phyloP scores from a whole-genome alignment of 2,329 filamentous ascomycete species.

The Fusarium globosum region DNA sequence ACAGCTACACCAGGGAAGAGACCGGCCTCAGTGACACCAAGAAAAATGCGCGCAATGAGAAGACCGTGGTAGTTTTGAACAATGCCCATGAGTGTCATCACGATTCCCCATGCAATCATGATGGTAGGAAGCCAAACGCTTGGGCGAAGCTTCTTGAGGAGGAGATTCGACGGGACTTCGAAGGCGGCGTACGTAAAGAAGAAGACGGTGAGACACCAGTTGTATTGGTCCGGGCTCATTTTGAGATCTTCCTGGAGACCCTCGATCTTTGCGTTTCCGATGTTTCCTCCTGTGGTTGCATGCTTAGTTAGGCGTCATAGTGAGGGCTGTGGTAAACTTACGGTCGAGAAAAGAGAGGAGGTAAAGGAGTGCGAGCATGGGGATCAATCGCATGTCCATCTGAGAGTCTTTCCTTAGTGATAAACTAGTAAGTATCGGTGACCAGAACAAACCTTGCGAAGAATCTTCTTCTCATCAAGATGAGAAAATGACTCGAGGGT shows the following conservation, averaged over 20 bases:
- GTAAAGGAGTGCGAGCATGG: constrained; percentile 75
- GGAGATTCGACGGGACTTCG: constrained; percentile 80
- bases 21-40: constrained; percentile 75
- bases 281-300: constrained; percentile 63
- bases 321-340: constrained; percentile 35
- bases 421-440: background rate
- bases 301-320: background rate
- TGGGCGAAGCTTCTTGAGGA: constrained; percentile 79
- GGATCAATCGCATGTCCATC: constrained; percentile 65
- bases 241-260: constrained; percentile 62
- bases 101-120: constrained; percentile 70
- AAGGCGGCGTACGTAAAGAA: constrained; percentile 83
- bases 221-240: constrained; percentile 76
- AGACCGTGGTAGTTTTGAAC: constrained; percentile 61
- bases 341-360: constrained; percentile 76
- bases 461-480: constrained; percentile 63
- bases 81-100: constrained; percentile 65
- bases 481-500: constrained; percentile 44
- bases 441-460: constrained; percentile 60
- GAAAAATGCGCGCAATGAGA: constrained; percentile 63
- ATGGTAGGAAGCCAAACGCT: constrained; percentile 80
- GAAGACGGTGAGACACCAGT: constrained; percentile 76
- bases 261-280: constrained; percentile 74
- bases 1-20: constrained; percentile 72
- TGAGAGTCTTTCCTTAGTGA: constrained; percentile 41